Evolutionary conservation across 83 land plant genomes (phyloP).

Genomic region (Picea abies): DNA sequence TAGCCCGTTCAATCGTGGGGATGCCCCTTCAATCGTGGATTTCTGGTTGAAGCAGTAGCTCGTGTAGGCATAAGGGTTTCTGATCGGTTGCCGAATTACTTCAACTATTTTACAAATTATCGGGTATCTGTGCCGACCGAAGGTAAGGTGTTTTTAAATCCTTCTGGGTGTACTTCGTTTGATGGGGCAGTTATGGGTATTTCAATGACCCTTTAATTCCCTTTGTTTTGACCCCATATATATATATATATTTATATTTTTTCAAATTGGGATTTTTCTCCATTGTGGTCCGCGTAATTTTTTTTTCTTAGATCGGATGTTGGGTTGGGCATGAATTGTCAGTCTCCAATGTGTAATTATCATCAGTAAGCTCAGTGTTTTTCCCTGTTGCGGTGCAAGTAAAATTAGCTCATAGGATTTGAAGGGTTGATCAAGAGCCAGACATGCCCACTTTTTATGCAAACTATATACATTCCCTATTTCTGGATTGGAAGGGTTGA

Average conservation of each 20-base stretch:
- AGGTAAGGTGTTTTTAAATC: too few species aligned
- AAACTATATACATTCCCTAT: too few species aligned
- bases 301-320: background rate
- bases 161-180: background rate
- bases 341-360: background rate
- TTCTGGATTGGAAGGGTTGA: too few species aligned
- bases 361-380: background rate
- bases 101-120: background rate
- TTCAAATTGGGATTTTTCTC: background rate
- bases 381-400: background rate
- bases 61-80: too few species aligned
- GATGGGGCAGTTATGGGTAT: background rate
- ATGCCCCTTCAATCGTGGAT: too few species aligned
- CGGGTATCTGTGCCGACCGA: too few species aligned
- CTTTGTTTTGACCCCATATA: background rate
- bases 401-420: background rate
- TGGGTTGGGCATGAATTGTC: background rate
- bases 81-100: too few species aligned
- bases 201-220: background rate
- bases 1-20: too few species aligned
- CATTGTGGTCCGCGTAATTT: background rate
- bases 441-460: too few species aligned
- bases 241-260: background rate
- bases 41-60: too few species aligned
- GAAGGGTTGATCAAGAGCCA: background rate